Conservation (phyloP, 2,329 filamentous ascomycete species). For the Aspergillus terreus region DNA sequence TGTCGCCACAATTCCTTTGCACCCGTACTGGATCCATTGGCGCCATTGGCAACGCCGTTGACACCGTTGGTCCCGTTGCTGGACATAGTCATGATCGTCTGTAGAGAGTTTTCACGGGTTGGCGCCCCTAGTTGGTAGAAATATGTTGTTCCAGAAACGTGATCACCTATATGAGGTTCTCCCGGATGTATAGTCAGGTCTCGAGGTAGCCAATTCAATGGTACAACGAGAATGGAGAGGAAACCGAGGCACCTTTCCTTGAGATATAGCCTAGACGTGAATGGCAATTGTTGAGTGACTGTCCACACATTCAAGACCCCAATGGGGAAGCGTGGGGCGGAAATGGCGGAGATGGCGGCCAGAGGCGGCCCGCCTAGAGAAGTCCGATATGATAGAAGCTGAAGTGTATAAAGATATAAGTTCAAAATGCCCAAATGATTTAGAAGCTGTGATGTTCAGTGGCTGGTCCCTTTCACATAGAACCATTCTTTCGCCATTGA, state of each 20-base stretch:
- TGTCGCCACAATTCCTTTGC: conserved; percentile 66
- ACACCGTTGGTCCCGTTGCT: neutral
- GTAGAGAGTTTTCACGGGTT: neutral
- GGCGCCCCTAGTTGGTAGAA: too few species aligned
- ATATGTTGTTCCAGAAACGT: too few species aligned
- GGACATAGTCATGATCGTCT: neutral
- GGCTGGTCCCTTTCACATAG: too few species aligned
- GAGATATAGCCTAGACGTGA: neutral
- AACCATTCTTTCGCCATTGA: too few species aligned
- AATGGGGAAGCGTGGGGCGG: neutral
- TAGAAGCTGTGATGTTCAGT: too few species aligned
- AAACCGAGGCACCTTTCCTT: too few species aligned
- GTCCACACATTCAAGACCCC: neutral
- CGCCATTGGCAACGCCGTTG: neutral
- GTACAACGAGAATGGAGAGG: too few species aligned
- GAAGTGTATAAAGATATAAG: neutral
- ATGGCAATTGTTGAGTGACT: neutral
- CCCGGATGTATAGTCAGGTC: neutral
- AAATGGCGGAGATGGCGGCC: neutral
- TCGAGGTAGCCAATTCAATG: neutral
- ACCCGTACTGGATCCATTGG: conserved; percentile 7
- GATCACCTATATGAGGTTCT: too few species aligned
- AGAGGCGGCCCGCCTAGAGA: neutral
- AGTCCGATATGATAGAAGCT: neutral
- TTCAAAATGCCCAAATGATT: neutral